These are phyloP conservation scores for Gaultheria prostrata DNA, from an alignment of 148 eudicot genomes.

Conservation along the genomic window DNA sequence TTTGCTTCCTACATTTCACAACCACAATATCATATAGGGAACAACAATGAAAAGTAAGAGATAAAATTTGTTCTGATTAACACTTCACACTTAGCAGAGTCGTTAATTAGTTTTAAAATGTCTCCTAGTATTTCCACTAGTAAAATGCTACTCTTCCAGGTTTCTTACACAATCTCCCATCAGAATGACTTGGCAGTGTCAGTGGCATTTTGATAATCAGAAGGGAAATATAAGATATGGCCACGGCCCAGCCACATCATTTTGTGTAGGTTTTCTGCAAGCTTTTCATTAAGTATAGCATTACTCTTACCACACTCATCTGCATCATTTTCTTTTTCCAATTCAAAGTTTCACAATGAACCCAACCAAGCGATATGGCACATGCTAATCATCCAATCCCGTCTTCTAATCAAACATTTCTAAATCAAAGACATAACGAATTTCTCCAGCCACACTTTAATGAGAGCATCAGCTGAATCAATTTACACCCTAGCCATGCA, in stretches of 20 bases:
- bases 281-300: not conserved
- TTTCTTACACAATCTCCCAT: not conserved
- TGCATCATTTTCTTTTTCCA: not conserved
- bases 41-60: not conserved
- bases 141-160: not conserved
- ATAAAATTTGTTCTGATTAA: not conserved
- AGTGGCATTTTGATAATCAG: not conserved
- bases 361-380: not conserved
- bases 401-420: too few relatives aligned
- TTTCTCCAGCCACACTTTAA: not conserved
- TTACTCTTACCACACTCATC: not conserved
- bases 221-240: not conserved
- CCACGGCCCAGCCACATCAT: not conserved
- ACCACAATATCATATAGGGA: not conserved
- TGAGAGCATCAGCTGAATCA: not conserved
- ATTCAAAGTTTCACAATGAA: not conserved
- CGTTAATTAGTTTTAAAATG: not conserved
- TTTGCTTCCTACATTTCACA: conserved; percentile 59
- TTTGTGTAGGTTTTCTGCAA: not conserved
- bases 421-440: too few relatives aligned
- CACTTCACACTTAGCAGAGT: not conserved
- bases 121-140: not conserved
- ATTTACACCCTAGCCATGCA: not conserved
- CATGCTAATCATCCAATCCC: not conserved
- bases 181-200: not conserved